A percentile compares a stretch with the other conserved stretches of the same genome.
Evolutionary conservation across 768 basidiomycete genomes (phyloP).

Genomic region (Scleroderma citrinum): DNA sequence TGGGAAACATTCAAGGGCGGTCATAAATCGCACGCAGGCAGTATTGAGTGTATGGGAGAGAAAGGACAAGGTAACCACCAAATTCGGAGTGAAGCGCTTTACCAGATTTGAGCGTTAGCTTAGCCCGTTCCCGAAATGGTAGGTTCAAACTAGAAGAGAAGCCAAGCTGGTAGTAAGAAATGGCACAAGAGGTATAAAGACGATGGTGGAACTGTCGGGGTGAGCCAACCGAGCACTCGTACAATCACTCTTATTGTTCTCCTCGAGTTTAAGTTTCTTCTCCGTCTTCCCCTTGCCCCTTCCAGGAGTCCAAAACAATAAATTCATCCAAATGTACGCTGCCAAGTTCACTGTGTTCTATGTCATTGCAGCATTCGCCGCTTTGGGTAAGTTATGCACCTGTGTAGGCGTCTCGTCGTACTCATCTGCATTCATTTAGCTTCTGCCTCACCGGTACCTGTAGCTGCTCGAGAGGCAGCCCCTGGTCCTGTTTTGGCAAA

Average conservation of each 20-base stretch:
- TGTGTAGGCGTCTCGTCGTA: neutral
- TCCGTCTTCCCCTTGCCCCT: neutral
- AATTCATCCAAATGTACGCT: constrained; percentile 21
- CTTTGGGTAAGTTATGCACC: constrained; percentile 16
- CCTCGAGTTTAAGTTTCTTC: constrained; percentile 3
- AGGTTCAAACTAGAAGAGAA: constrained; percentile 18
- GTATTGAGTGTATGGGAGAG: neutral
- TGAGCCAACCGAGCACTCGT: constrained; percentile 16
- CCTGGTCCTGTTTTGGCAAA: neutral
- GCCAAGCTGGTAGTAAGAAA: neutral
- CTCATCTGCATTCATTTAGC: constrained; percentile 10
- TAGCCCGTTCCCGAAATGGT: constrained; percentile 16
- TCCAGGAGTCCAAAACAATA: constrained; percentile 22
- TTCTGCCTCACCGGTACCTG: constrained; percentile 24
- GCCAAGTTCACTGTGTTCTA: constrained; percentile 23
- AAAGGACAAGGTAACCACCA: constrained; percentile 22
- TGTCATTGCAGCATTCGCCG: constrained; percentile 22
- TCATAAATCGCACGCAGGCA: neutral
- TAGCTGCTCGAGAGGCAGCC: constrained; percentile 7
- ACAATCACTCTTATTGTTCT: constrained; percentile 29
- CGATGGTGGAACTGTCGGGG: neutral
- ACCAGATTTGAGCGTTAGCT: constrained; percentile 17
- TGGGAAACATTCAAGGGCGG: neutral
- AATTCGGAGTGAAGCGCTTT: constrained; percentile 21
- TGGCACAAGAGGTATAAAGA: constrained; percentile 21